Evolutionary conservation across 805 yeast genomes (phyloP), one percentile per base, ranked within the genome.

Genomic region (Isabelozyma pseudorhagii): DNA sequence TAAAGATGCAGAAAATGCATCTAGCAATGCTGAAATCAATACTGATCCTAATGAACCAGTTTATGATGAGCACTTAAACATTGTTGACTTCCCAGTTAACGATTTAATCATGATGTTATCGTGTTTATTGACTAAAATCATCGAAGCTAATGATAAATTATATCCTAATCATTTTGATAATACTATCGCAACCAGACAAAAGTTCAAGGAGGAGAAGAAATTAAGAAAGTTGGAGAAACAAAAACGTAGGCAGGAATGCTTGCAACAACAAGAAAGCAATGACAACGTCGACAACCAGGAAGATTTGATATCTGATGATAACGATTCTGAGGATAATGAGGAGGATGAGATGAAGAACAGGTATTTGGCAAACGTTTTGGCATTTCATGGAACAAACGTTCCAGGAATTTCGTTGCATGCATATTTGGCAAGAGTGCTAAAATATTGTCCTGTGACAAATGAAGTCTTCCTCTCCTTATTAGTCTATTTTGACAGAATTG

Each of bases 371-470:
- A 84, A 83, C 52, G 89, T 93, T 4, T 72, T 93, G 50, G 94
- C 97, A 43, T 94, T 94, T 66, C 97, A 91, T 67, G 99, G 99
- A 14, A 84, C 96, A 50, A 96, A 93, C 63, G 85, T 94, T 8
- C 99, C 99, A 1, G 97, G 96, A n/a, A 94, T 94, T 47, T 82
- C 92, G 10, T 78, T 94, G 44, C 91, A 90, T 60, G 94, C 96
- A 17, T 94, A 94, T 64, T 77, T 94, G 51, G 81, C 89, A 41
- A 83, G 99, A 62, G 93, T 94, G 28, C 81, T 93, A 64, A 93
- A 93, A 68, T 94, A 94, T 70, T 94, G 99, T 67, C 98, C 99
- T 0, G 94, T 94, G n/a, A 92, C 99, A 2, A 93, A 93, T 68
- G 98, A 94, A 65, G 98, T 94, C 34, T 94, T 92, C 67, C 72